Evolutionary conservation across 352 stramenopile species (phyloP).

Genomic region (Phytophthora pisi): DNA sequence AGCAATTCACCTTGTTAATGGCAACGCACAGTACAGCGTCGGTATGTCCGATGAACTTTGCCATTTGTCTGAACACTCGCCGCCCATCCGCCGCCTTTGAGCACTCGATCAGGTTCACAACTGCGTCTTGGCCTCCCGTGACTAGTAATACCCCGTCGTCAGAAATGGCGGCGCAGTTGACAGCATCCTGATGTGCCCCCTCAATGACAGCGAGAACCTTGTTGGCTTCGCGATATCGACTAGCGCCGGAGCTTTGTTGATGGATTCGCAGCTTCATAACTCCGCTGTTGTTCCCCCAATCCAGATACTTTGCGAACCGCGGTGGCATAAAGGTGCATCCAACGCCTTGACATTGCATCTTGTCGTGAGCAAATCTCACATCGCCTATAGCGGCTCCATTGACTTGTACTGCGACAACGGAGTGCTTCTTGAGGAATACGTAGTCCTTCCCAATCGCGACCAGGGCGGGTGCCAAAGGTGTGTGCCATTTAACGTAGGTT

Average conservation of each 20-base stretch:
- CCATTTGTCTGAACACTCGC: conserved; percentile 68
- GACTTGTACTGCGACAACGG: conserved; percentile 32
- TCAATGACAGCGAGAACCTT: conserved; percentile 75
- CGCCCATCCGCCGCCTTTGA: conserved; percentile 56
- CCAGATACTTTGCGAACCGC: conserved; percentile 76
- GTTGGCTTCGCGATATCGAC: conserved; percentile 62
- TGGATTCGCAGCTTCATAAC: conserved; percentile 72
- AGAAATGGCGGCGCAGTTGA: conserved; percentile 68
- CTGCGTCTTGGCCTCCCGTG: conserved; percentile 67
- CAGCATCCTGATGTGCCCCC: conserved; percentile 54
- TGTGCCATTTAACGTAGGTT: conserved; percentile 80
- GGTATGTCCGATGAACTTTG: conserved; percentile 73
- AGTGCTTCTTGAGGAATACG: conserved; percentile 69
- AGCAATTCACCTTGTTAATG: conserved; percentile 61
- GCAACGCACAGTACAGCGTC: conserved; percentile 64
- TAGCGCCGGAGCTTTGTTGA: conserved; percentile 34
- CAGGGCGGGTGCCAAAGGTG: conserved; percentile 62
- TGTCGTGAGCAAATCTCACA: conserved; percentile 63
- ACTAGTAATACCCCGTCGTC: conserved; percentile 66
- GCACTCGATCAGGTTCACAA: conserved; percentile 78
- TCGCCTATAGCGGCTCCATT: conserved; percentile 57
- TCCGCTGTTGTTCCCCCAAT: conserved; percentile 58
- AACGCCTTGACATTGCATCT: conserved; percentile 55
- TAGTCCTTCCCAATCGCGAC: conserved; percentile 83
- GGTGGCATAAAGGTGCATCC: conserved; percentile 68